Percentiles rank a stretch among this genome's conserved stretches.
Evolutionary conservation across 345 rosid genomes (phyloP).

Genomic region (Psidium friedrichsthalianum): DNA sequence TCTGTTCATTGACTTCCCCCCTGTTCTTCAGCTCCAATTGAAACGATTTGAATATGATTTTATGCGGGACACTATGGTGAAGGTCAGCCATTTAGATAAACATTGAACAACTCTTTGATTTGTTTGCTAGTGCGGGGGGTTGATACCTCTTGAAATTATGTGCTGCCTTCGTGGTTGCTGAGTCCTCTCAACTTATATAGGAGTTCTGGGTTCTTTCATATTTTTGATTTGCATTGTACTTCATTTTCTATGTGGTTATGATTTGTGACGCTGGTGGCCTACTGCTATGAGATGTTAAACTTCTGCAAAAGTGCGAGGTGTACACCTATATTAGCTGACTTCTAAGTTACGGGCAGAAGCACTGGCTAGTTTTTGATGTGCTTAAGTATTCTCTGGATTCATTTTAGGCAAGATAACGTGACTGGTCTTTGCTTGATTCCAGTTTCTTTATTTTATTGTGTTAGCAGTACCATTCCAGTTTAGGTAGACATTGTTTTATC

Average conservation of each 20-base stretch:
- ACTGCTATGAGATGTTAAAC: neutral
- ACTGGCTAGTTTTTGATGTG: neutral
- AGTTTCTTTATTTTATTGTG: neutral
- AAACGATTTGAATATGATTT: slow-evolving; percentile 95
- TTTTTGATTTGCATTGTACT: neutral
- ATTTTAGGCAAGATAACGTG: neutral
- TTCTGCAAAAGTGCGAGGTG: neutral
- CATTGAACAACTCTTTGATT: neutral
- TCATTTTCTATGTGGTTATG: neutral
- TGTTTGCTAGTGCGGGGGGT: neutral
- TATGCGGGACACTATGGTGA: slow-evolving; percentile 89
- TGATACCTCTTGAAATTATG: neutral
- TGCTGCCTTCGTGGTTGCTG: neutral
- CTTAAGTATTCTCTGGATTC: neutral
- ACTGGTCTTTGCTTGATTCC: neutral
- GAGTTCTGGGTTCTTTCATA: neutral
- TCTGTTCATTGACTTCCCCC: slow-evolving; percentile 83
- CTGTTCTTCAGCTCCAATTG: slow-evolving; percentile 95
- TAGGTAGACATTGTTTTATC: neutral
- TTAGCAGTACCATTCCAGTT: neutral
- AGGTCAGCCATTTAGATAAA: slow-evolving; percentile 38
- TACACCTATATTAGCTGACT: neutral
- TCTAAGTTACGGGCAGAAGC: neutral
- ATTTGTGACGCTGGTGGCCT: neutral
- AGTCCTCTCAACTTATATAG: neutral